Evolutionary conservation across 768 basidiomycete genomes (phyloP).

Genomic region (Kwoniella pini): DNA sequence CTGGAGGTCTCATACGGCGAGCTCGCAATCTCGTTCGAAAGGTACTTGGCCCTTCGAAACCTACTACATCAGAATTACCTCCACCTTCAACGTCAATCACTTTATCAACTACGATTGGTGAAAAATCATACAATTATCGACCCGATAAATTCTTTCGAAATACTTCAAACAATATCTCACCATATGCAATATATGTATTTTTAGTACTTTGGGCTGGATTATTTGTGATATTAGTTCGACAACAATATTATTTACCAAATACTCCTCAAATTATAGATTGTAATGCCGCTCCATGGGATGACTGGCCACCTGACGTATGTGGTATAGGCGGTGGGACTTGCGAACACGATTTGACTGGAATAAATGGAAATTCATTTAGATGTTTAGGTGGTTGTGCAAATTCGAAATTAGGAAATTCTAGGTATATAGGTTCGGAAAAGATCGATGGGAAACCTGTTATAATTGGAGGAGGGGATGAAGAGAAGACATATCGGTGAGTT

Average conservation of each 20-base stretch:
- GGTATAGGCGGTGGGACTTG: conserved; percentile 38
- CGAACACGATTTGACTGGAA: conserved; percentile 13
- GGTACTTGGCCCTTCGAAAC: conserved; percentile 19
- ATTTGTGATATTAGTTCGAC: conserved; percentile 41
- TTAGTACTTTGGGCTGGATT: conserved; percentile 33
- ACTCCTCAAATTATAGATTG: conserved; percentile 28
- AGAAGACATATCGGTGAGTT: conserved; percentile 39
- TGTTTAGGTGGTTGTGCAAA: conserved; percentile 45
- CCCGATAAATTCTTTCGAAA: conserved; percentile 14
- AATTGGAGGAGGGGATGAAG: conserved; percentile 34
- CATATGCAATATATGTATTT: conserved; percentile 16
- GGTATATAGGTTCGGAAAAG: conserved; percentile 35
- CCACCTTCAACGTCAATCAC: conserved; percentile 10
- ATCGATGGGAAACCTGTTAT: conserved; percentile 32
- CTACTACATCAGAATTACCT: conserved; percentile 7
- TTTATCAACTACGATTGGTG: conserved; percentile 4
- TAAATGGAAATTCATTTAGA: conserved; percentile 22
- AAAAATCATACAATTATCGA: conserved; percentile 2
- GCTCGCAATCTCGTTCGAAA: background rate
- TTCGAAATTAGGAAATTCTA: conserved; percentile 37
- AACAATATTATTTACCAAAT: conserved; percentile 35
- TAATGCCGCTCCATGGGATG: conserved; percentile 30
- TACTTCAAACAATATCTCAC: background rate
- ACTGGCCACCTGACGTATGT: conserved; percentile 46
- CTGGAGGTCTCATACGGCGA: background rate